A percentile compares a stretch with the other conserved stretches of the same genome.
Conservation (phyloP, 2,329 filamentous ascomycete species). For the Blumeriella jaapii region DNA sequence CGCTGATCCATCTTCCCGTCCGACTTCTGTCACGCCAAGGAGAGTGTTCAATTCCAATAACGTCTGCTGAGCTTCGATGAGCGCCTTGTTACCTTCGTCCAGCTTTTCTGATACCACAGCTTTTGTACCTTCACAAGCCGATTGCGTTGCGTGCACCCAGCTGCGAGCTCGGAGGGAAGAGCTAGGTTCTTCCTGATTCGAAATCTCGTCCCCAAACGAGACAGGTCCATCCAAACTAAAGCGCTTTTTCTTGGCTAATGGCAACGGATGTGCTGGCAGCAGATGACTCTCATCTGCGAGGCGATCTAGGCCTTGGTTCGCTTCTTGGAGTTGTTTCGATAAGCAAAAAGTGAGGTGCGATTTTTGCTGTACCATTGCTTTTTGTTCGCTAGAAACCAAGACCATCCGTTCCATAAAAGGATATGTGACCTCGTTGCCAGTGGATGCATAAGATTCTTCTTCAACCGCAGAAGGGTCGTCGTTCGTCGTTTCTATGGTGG, state of each 20-base stretch:
- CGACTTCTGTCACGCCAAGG: constrained; percentile 33
- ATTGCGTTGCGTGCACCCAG: constrained; percentile 49
- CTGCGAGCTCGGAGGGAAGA: constrained; percentile 37
- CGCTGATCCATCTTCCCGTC: constrained; percentile 2
- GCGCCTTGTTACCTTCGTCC: constrained; percentile 43
- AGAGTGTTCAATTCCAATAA: constrained; percentile 40
- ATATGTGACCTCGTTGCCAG: constrained; percentile 35
- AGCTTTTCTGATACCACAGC: constrained; percentile 48
- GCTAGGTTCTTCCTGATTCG: constrained; percentile 30
- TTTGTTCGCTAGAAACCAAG: constrained; percentile 43
- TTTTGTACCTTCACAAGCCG: constrained; percentile 46
- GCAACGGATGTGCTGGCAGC: constrained; percentile 39
- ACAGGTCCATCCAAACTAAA: constrained; percentile 26
- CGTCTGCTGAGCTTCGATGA: constrained; percentile 40
- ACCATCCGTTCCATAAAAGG: constrained; percentile 46
- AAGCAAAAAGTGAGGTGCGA: constrained; percentile 42
- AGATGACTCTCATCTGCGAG: constrained; percentile 52
- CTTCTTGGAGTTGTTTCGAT: constrained; percentile 39
- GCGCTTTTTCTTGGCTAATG: constrained; percentile 21
- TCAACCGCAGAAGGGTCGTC: constrained; percentile 1
- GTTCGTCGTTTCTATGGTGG: constrained; percentile 2
- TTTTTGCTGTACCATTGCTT: constrained; percentile 44
- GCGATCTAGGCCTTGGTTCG: constrained; percentile 38
- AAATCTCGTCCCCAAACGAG: constrained; percentile 36
- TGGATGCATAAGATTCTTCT: constrained; percentile 3